Base-by-base conservation (phyloP, 257 asterid species). In the Solanum ossicruentum region DNA sequence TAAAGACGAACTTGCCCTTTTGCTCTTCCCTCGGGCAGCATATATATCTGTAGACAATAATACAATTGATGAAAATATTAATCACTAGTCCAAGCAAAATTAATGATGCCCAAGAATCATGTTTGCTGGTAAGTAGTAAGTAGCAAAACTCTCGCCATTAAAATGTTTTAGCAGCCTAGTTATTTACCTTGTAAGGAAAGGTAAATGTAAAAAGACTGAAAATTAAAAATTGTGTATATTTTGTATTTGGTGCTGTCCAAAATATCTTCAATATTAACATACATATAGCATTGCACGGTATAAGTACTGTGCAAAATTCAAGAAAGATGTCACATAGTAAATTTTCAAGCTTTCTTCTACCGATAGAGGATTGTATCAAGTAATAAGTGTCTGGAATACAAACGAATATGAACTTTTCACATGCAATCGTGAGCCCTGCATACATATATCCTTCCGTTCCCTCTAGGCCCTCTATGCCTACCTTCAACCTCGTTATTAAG, bases 1-100 rank as follows among this genome's bases (percentile, higher is more conserved):
- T 94, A 97, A 69, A 97, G 99, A 87, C 98, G 98, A 79, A 97
- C 94, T 63, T 97, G 97, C 72, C 99, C 98, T 70, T 94, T 95
- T 4, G 71, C 91, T 83, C 95, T 91, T 72, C 98, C 91, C 88
- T 97, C 98, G 0, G 99, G 99, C 95, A 95, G 89, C 98, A 97
- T 94, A 84, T 95, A 97, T 88, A 97, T 92, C 99, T 97, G 93
- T 23, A 23, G 69, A 70, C 52, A 83, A 69, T 52, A 23, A 54
- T 47, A 82, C 45, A 78, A 78, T 78, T 78, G 49, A 78, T 78
- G 26, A 78, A 16, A 78, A 9, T 28, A 52, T 78, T 10, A 78
- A 51, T 52, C 65, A 52, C 49, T 78, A 9, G 65, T 26, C 65
- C 58, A 73, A 73, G 60, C 6, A 73, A 45, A 73, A 45, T 7